A percentile compares a stretch with the other conserved stretches of the same genome.
phyloP scores from a whole-genome alignment of 2,329 filamentous ascomycete genomes.

The Hypomyces rosellus region DNA sequence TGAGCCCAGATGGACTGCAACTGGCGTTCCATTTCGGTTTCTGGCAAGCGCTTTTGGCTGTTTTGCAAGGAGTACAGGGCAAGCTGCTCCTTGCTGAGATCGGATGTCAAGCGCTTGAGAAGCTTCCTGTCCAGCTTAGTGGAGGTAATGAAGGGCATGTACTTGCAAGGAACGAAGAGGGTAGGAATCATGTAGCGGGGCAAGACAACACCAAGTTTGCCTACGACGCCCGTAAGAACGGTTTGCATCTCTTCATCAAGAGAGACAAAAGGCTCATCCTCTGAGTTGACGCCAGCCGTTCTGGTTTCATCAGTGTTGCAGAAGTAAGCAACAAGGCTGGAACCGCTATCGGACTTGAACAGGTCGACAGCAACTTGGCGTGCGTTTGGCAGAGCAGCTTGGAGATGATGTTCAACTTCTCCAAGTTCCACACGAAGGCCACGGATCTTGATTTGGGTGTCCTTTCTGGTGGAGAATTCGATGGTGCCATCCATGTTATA shows the following conservation, averaged over 20 bases:
- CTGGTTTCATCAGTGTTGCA: slow-evolving; percentile 1
- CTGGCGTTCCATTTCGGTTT: slow-evolving; percentile 3
- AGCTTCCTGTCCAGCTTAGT: slow-evolving; percentile 7
- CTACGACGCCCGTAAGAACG: not conserved
- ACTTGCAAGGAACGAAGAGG: slow-evolving; percentile 5
- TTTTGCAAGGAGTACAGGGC: not conserved
- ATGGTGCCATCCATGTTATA: slow-evolving; percentile 8
- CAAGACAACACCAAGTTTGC: not conserved
- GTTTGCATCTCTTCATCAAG: not conserved
- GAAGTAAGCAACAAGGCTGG: not conserved
- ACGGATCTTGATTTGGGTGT: slow-evolving; percentile 7
- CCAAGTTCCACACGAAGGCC: slow-evolving; percentile 7
- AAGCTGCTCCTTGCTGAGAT: not conserved
- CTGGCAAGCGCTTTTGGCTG: not conserved
- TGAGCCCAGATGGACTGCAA: slow-evolving; percentile 3
- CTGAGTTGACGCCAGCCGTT: not conserved
- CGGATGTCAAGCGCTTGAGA: too few species aligned
- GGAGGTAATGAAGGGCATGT: slow-evolving; percentile 9
- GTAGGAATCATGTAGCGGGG: slow-evolving; percentile 8
- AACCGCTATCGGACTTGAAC: too few species aligned
- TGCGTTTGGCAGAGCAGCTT: not conserved
- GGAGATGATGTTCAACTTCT: slow-evolving; percentile 8
- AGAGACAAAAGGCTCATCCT: not conserved
- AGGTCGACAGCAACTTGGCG: slow-evolving; percentile 2
- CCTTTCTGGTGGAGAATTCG: not conserved